These are phyloP conservation scores for Sporothrix dimorphospora DNA, from an alignment of 2,329 filamentous ascomycete species.

Conservation along the genomic window DNA sequence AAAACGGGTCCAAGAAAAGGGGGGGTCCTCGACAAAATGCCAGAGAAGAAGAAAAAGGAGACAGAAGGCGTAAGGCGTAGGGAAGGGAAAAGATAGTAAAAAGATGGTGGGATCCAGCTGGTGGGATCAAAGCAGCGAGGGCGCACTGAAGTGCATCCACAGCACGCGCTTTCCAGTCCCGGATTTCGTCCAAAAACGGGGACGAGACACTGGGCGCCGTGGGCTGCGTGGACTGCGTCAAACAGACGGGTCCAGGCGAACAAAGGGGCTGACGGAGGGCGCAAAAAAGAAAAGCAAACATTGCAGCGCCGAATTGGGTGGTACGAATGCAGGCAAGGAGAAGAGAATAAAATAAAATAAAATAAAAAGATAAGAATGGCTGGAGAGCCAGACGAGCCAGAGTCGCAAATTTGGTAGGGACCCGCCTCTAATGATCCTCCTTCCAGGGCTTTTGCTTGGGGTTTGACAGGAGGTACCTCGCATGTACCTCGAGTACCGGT, in stretches of 20 bases:
- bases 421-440: constrained; percentile 10
- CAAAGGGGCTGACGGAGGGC: constrained; percentile 12
- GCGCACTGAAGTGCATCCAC: neutral
- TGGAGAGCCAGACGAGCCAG: neutral
- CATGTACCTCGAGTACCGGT: neutral
- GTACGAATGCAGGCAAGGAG: neutral
- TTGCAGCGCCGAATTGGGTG: neutral
- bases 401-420: neutral
- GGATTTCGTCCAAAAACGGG: neutral
- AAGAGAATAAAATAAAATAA: neutral
- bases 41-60: neutral
- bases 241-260: constrained; percentile 8
- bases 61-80: neutral
- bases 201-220: neutral
- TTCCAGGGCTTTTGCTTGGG: neutral
- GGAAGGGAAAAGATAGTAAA: neutral
- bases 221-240: constrained; percentile 10
- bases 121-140: neutral
- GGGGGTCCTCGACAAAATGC: neutral
- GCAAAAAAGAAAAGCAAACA: neutral
- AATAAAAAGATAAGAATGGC: neutral
- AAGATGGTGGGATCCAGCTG: constrained; percentile 1
- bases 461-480: neutral
- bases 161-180: constrained; percentile 6
- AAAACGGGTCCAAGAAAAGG: constrained; percentile 8